These are phyloP conservation scores for Mycena crocata DNA, from an alignment of 768 basidiomycete species.

Conservation along the genomic window DNA sequence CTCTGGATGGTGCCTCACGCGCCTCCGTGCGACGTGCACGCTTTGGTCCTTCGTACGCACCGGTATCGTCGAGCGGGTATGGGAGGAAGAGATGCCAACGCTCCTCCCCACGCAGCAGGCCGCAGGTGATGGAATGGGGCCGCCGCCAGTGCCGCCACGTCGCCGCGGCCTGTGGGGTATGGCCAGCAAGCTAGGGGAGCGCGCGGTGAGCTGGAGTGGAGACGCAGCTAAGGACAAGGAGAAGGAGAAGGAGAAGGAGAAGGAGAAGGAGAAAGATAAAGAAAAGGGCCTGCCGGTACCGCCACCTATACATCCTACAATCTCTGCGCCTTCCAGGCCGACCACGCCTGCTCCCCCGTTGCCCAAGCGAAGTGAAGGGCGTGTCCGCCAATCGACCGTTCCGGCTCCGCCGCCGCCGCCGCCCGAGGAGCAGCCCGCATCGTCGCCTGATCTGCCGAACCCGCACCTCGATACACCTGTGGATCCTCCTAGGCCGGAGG, in stretches of 20 bases:
- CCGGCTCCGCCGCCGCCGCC: slow-evolving; percentile 10
- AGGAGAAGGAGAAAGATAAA: slow-evolving; percentile 39
- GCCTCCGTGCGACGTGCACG: slow-evolving; percentile 88
- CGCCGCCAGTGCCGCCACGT: slow-evolving; percentile 74
- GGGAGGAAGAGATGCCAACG: slow-evolving; percentile 81
- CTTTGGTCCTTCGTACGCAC: slow-evolving; percentile 91
- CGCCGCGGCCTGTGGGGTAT: slow-evolving; percentile 76
- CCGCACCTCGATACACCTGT: slow-evolving; percentile 3
- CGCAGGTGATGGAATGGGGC: slow-evolving; percentile 46
- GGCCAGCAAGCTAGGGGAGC: slow-evolving; percentile 70
- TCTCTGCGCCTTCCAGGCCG: slow-evolving; percentile 37
- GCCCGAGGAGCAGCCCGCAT: not conserved
- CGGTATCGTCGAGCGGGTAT: slow-evolving; percentile 85
- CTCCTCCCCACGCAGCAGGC: slow-evolving; percentile 44
- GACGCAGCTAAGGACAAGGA: slow-evolving; percentile 52
- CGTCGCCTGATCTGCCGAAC: not conserved
- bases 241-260: slow-evolving; percentile 35
- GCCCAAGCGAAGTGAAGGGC: slow-evolving; percentile 60
- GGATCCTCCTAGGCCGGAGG: slow-evolving; percentile 17
- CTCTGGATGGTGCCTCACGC: slow-evolving; percentile 86
- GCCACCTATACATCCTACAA: slow-evolving; percentile 40
- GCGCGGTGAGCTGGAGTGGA: slow-evolving; percentile 67
- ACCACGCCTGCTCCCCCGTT: slow-evolving; percentile 55
- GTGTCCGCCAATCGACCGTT: slow-evolving; percentile 36
- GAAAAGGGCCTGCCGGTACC: slow-evolving; percentile 48